Evolutionary conservation across 768 basidiomycete species (phyloP).

Genomic region (Lactifluus volemus): DNA sequence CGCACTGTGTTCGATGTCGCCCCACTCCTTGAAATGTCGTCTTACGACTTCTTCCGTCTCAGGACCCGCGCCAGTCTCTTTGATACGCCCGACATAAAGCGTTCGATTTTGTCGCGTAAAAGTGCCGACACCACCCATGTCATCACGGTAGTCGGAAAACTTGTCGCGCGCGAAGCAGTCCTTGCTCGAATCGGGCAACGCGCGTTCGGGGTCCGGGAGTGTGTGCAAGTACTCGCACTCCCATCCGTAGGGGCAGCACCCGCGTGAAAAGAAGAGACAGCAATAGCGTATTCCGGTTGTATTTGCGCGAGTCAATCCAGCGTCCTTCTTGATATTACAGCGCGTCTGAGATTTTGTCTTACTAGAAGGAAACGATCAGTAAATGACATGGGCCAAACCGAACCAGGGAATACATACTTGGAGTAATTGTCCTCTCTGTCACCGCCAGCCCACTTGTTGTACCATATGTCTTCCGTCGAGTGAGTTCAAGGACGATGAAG

Average conservation of each 20-base stretch:
- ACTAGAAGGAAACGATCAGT: slow-evolving; percentile 32
- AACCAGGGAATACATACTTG: slow-evolving; percentile 47
- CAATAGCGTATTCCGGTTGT: slow-evolving; percentile 87
- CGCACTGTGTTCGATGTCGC: slow-evolving; percentile 84
- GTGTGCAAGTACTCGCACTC: slow-evolving; percentile 95
- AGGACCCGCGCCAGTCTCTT: slow-evolving; percentile 77
- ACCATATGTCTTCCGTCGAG: slow-evolving; percentile 75
- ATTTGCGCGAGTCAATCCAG: slow-evolving; percentile 91
- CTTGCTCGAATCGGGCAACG: slow-evolving; percentile 49
- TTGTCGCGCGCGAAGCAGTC: slow-evolving; percentile 98
- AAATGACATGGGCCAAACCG: neutral
- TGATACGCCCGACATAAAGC: slow-evolving; percentile 88
- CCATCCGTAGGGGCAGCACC: slow-evolving; percentile 97
- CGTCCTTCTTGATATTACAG: slow-evolving; percentile 80
- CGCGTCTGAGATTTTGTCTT: slow-evolving; percentile 85
- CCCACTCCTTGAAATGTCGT: slow-evolving; percentile 95
- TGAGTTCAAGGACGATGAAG: neutral
- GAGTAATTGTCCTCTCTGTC: slow-evolving; percentile 96
- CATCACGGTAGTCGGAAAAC: slow-evolving; percentile 94
- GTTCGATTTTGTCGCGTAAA: slow-evolving; percentile 93
- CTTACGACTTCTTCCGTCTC: slow-evolving; percentile 90
- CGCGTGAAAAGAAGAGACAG: slow-evolving; percentile 92
- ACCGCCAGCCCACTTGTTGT: slow-evolving; percentile 99
- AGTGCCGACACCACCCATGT: slow-evolving; percentile 99
- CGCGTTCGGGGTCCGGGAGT: slow-evolving; percentile 59